Base-by-base conservation (phyloP, 768 basidiomycete species). In the Neoboletus brunneissimus region DNA sequence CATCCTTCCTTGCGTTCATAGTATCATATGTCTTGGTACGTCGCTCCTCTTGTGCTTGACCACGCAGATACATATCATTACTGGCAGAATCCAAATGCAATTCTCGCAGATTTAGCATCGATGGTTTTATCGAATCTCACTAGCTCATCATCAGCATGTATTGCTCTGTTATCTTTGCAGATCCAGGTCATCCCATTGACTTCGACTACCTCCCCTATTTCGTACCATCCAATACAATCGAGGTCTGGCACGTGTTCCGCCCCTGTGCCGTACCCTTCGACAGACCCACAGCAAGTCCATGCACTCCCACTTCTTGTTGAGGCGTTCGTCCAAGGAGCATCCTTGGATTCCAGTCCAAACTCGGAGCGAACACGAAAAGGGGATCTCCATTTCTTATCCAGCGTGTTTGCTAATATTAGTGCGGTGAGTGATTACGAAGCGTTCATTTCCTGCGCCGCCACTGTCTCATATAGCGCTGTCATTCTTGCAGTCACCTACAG, bases 121-220 rank as follows among this genome's bases (percentile, higher is more conserved):
- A 98, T 98, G 96, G 79, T 98, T 1, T 80, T 98, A 11, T 96
- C 94, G n/a, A 98, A 98, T 74, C 75, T 97, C 34, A 90, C 93
- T 10, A 81, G 89, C 5, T 86, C 90, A 43, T 78, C 89, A 2
- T 72, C 81, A 0, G 81, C 89, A 51, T 88, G 90, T 61, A 75
- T 81, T 11, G 70, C 79, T 9, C 70, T 98, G 10, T 74, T 93
- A 6, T 76, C 77, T 1, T 75, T 94, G 43, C 82, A 82, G 56
- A 79, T 97, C 46, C 74, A 84, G 3, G 75, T 94, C 44, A 77
- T 90, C 18, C 71, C 76, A 10, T 78, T 79, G 52, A 57, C 74
- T 8, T 52, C 67, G 23, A 46, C 58, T 25, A 72, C 75, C 20
- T 74, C 80, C n/a, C 75, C 80, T 15, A 78, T 80, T 48, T 76